Conservation (phyloP, 176 grass and related monocot species). For the Musa schizocarpa region DNA sequence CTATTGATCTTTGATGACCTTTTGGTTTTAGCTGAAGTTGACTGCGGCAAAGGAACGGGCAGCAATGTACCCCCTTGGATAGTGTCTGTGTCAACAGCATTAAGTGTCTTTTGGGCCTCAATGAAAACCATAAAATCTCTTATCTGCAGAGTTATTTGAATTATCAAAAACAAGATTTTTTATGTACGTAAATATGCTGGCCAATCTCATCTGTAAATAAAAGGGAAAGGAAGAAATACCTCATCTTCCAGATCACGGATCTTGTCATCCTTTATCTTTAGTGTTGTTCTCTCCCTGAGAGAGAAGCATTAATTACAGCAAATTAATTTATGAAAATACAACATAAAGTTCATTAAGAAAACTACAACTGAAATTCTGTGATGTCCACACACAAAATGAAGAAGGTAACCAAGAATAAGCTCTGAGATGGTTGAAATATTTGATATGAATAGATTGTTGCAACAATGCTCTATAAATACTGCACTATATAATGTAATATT, state of each 20-base stretch:
- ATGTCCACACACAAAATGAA: no score
- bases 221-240: constrained; percentile 30
- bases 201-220: neutral
- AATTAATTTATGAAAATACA: neutral
- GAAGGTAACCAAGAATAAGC: no score
- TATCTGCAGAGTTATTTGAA: constrained; percentile 34
- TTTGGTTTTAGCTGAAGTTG: constrained; percentile 45
- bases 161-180: neutral
- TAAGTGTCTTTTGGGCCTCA: constrained; percentile 65
- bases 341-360: neutral
- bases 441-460: no score
- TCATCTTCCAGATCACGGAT: constrained; percentile 85
- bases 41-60: constrained; percentile 38
- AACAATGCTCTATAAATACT: no score
- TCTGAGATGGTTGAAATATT: no score
- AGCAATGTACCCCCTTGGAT: constrained; percentile 64
- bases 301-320: neutral
- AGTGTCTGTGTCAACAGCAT: constrained; percentile 39
- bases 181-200: neutral
- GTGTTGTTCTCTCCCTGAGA: constrained; percentile 35
- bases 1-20: constrained; percentile 63
- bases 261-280: constrained; percentile 49
- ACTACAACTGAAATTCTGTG: no score
- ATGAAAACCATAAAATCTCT: constrained; percentile 78
- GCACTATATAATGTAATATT: no score